phyloP scores from a whole-genome alignment of 2,329 filamentous ascomycete genomes.

The Hypoxylon sp. region DNA sequence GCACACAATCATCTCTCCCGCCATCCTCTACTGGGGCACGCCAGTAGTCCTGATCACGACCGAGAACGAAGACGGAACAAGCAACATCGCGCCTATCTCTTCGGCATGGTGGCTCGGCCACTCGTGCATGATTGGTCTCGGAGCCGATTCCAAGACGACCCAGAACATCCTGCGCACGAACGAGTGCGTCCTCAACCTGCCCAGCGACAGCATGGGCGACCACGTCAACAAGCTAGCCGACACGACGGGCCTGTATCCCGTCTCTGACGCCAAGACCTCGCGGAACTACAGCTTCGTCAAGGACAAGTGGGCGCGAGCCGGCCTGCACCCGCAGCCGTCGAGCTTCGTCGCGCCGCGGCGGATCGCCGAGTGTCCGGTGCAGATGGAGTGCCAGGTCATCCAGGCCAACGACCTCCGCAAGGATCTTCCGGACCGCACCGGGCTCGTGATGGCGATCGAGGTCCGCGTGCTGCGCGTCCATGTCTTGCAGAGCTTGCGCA shows the following conservation, averaged over 20 bases:
- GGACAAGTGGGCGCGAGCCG: slow-evolving; percentile 50
- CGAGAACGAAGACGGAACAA: slow-evolving; percentile 51
- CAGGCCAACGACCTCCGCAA: slow-evolving; percentile 46
- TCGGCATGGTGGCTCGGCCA: slow-evolving; percentile 56
- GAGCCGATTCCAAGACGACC: slow-evolving; percentile 48
- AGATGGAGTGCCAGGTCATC: slow-evolving; percentile 54
- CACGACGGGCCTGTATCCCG: slow-evolving; percentile 48
- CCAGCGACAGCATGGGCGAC: slow-evolving; percentile 47
- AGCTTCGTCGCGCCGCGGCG: slow-evolving; percentile 47
- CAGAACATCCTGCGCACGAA: slow-evolving; percentile 52
- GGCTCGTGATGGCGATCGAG: slow-evolving; percentile 47
- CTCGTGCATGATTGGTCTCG: slow-evolving; percentile 54
- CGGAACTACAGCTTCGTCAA: slow-evolving; percentile 49
- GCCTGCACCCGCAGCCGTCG: slow-evolving; percentile 48
- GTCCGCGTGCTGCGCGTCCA: slow-evolving; percentile 50
- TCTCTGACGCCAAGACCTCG: slow-evolving; percentile 42
- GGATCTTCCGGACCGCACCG: slow-evolving; percentile 45
- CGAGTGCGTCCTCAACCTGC: slow-evolving; percentile 55
- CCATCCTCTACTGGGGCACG: slow-evolving; percentile 54
- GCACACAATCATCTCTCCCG: slow-evolving; percentile 47
- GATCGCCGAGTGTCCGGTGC: slow-evolving; percentile 52
- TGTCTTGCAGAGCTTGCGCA: slow-evolving; percentile 46
- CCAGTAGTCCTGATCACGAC: slow-evolving; percentile 52
- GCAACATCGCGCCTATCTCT: slow-evolving; percentile 55
- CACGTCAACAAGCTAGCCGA: slow-evolving; percentile 50